Conservation (phyloP, 805 yeast genomes). For the Candida anglica region DNA sequence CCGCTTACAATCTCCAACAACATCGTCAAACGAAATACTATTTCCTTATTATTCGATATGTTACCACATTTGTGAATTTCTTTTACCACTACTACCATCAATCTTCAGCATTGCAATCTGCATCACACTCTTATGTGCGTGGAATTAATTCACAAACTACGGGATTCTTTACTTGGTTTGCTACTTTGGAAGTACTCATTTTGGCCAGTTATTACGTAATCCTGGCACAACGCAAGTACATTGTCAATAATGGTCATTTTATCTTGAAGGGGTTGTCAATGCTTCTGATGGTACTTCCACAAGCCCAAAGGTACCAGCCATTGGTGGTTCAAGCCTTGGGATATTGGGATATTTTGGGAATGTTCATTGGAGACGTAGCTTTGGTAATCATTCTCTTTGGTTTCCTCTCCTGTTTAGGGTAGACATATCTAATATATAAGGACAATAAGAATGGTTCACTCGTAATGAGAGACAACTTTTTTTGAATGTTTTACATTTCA, state of each 20-base stretch:
- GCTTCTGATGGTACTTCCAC: conserved; percentile 33
- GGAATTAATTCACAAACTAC: conserved; percentile 10
- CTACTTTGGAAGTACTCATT: conserved; percentile 28
- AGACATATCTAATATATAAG: no score
- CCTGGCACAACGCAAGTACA: conserved; percentile 17
- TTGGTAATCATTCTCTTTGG: conserved; percentile 38
- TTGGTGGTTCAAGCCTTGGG: conserved; percentile 23
- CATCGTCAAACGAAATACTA: conserved; percentile 28
- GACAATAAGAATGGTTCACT: no score
- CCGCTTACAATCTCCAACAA: conserved; percentile 26
- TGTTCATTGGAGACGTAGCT: conserved; percentile 33
- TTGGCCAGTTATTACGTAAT: conserved; percentile 31
- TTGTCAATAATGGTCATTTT: conserved; percentile 20
- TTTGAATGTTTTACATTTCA: no score
- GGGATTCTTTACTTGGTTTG: conserved; percentile 22
- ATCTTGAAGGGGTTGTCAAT: conserved; percentile 25
- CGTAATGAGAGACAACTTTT: no score
- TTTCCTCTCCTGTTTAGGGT: conserved; percentile 18
- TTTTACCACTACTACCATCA: conserved; percentile 26
- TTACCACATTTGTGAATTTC: conserved; percentile 25
- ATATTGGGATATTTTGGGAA: conserved; percentile 34
- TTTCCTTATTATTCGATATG: conserved; percentile 27
- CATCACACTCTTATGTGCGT: conserved; percentile 23
- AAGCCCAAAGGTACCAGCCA: conserved; percentile 22
- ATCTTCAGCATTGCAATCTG: conserved; percentile 19